A percentile compares a stretch with the other conserved stretches of the same genome.
phyloP scores from a whole-genome alignment of 805 yeast species.

The Saccharomyces mikatae region DNA sequence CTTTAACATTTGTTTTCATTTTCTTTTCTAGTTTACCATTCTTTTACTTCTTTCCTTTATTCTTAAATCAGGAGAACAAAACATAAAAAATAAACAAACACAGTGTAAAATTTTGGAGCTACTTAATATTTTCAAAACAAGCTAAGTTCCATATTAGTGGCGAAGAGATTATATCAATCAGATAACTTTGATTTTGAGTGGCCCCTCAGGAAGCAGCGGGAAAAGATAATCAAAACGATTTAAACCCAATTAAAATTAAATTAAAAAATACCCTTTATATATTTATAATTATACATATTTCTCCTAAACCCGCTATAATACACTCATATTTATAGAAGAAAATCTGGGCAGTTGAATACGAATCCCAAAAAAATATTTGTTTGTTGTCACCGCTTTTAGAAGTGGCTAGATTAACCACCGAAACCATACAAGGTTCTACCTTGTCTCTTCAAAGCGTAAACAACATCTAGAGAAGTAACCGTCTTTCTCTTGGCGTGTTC shows the following conservation, averaged over 20 bases:
- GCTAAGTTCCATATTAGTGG: background rate
- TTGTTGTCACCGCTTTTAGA: background rate
- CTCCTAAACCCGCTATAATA: background rate
- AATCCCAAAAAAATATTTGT: background rate
- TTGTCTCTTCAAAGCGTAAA: slow-evolving; percentile 99
- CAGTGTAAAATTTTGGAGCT: background rate
- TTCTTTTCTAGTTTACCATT: background rate
- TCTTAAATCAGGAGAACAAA: background rate
- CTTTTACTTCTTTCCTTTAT: background rate
- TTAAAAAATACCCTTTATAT: background rate
- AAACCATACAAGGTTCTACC: slow-evolving; percentile 99
- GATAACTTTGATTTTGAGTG: background rate
- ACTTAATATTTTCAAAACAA: background rate
- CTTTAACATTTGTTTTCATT: background rate
- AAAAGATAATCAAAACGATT: background rate
- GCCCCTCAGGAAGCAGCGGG: background rate
- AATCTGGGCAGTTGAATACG: background rate
- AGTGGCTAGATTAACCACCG: slow-evolving; percentile 69
- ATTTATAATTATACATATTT: background rate
- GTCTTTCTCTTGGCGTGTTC: slow-evolving; percentile 99
- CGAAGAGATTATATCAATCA: background rate
- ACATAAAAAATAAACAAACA: background rate
- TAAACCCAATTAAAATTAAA: background rate
- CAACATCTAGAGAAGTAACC: slow-evolving; percentile 96
- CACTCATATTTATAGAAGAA: background rate